These are phyloP conservation scores for Dovyalis caffra DNA, from an alignment of 345 rosid genomes.

Conservation along the genomic window DNA sequence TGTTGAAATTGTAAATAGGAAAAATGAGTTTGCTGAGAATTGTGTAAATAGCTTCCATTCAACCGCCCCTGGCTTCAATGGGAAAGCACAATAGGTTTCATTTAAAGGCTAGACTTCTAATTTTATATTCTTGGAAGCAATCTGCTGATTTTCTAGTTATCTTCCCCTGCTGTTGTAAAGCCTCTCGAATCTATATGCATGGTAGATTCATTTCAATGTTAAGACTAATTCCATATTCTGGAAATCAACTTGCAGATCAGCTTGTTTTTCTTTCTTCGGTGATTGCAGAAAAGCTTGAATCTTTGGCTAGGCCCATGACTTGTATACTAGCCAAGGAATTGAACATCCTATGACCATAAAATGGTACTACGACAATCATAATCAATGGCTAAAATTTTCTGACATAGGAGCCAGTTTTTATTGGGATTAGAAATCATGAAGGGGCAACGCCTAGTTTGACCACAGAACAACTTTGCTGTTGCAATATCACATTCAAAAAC, in stretches of 20 bases:
- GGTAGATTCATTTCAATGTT: neutral
- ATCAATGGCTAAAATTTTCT: neutral
- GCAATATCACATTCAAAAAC: neutral
- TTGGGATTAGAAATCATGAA: neutral
- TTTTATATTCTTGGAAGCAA: neutral
- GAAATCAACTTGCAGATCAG: neutral
- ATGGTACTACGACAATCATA: neutral
- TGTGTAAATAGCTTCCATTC: slow-evolving; percentile 34
- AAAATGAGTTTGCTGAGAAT: slow-evolving; percentile 20
- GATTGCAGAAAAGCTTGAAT: neutral
- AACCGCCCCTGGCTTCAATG: slow-evolving; percentile 3
- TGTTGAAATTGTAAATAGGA: slow-evolving; percentile 36
- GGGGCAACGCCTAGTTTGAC: neutral
- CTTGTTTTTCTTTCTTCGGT: neutral
- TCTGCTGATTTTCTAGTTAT: neutral
- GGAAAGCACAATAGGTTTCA: slow-evolving; percentile 1
- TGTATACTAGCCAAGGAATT: neutral
- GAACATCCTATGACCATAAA: neutral
- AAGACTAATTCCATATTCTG: neutral
- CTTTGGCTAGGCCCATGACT: too few relatives aligned
- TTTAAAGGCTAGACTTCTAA: neutral
- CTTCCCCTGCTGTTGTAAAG: neutral
- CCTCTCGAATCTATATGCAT: too few relatives aligned
- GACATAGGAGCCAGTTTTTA: neutral
- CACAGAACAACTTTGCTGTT: neutral